Base-by-base conservation (phyloP, 106 monocot species). In the Phalaenopsis equestris region DNA sequence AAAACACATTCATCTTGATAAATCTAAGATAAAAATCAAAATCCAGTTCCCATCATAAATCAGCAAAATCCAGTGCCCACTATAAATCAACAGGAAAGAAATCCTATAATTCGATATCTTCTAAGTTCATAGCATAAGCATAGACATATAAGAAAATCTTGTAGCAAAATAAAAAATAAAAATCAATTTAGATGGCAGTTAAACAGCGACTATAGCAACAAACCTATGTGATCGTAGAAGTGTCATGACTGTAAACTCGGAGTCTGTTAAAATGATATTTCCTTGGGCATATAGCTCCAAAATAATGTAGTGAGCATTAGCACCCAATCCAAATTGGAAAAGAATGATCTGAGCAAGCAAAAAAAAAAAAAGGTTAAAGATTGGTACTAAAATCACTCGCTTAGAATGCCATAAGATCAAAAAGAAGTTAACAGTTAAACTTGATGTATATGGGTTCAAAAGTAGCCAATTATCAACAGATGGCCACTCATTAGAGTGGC, bases 271-370 rank as follows among this genome's bases (percentile, higher is more conserved):
- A 80, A 99, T 76, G 77, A 99, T 93, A 84, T 99, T 99, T 84
- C 94, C 98, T 83, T 99, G 94, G 43, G 94, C 83, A 83, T 93
- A 94, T 36, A 94, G 79, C 83, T 95, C 94, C 78, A 94, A 78
- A 86, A 99, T 99, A 48, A 99, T 76, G 82, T 79, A 99, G 90
- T 99, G 92, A 55, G 98, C 91, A 87, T 89, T 93, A 6, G 77
- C 76, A 56, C 98, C 98, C 83, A 93, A 79, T 77, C 98, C 98
- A 87, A 99, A 99, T 84, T 99, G 98, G 76, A 99, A 99, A 68
- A 95, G 77, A 56, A 99, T 84, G 72, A 99, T 94, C 97, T 98
- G 92, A 21, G 58, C 68, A 82, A 77, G 67, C 16, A 88, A 77
- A 38, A 72, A 42, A 21, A 6, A 6, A 18, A n/a, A n/a, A n/a